Percentiles rank a stretch among this genome's conserved stretches.
Conservation (phyloP, 169 alveolate genomes). For the Eimeria tenella region DNA sequence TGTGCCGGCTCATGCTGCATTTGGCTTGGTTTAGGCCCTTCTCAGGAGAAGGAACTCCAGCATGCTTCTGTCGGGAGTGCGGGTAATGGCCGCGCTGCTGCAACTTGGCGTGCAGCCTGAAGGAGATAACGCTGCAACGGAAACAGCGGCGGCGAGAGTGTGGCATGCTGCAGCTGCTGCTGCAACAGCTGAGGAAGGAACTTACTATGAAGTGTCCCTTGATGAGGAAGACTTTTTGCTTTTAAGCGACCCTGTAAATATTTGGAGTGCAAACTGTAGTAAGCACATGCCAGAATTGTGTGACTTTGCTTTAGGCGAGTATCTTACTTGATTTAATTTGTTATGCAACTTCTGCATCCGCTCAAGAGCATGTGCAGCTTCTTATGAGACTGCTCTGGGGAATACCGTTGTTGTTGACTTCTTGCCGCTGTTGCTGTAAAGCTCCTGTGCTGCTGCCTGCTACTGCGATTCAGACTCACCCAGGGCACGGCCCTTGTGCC, state of each 20-base stretch:
- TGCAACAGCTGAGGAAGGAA: conserved; percentile 27
- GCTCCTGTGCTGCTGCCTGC: not conserved
- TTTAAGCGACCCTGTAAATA: not conserved
- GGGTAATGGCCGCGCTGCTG: conserved; percentile 34
- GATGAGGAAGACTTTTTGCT: conserved; percentile 50
- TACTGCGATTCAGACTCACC: not conserved
- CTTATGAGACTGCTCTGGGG: too few species aligned
- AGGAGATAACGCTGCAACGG: not conserved
- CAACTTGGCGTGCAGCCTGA: not conserved
- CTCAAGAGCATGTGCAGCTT: too few species aligned
- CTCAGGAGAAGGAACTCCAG: not conserved
- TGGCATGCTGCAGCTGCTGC: conserved; percentile 69
- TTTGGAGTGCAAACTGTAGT: conserved; percentile 36
- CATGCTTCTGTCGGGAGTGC: conserved; percentile 3
- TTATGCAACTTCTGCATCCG: too few species aligned
- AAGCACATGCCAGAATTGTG: too few species aligned
- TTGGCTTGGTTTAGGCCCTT: conserved; percentile 14
- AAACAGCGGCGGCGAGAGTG: conserved; percentile 7
- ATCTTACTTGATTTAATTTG: too few species aligned
- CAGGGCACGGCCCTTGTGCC: too few species aligned
- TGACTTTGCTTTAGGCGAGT: too few species aligned
- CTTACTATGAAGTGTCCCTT: conserved; percentile 37
- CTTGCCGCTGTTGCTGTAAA: not conserved
- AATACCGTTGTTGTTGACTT: not conserved
- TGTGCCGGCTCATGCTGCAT: not conserved